Conservation (phyloP, 2,329 filamentous ascomycete species). For the Hypocreales sp. region DNA sequence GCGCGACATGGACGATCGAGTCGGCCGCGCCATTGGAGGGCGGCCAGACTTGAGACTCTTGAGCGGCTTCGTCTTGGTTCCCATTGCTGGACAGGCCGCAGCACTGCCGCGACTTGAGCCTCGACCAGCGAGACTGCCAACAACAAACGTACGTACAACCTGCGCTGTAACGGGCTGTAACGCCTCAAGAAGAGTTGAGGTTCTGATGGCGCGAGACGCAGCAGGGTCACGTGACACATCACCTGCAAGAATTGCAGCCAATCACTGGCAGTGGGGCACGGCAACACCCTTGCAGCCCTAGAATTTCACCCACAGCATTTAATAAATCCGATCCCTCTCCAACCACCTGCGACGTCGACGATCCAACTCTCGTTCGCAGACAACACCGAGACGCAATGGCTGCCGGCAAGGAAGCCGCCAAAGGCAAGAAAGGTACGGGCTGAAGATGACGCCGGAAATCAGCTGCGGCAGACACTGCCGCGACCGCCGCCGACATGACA, state of each 20-base stretch:
- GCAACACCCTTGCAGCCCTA: constrained; percentile 8
- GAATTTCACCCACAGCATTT: constrained; percentile 9
- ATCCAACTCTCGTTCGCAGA: too few species aligned
- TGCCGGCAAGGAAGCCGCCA: constrained; percentile 17
- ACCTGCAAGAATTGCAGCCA: too few species aligned
- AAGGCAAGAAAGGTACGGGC: constrained; percentile 34
- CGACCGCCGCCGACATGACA: constrained; percentile 3
- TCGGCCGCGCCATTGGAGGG: constrained; percentile 36
- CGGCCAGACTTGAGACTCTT: constrained; percentile 34
- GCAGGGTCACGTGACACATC: too few species aligned
- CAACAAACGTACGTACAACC: too few species aligned
- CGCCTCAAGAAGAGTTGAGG: too few species aligned
- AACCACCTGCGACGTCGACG: too few species aligned
- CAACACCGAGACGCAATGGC: constrained; percentile 17
- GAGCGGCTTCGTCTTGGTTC: constrained; percentile 24
- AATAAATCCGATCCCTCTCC: too few species aligned
- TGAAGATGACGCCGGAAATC: constrained; percentile 15
- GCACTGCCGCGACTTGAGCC: too few species aligned
- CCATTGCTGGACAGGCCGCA: constrained; percentile 28
- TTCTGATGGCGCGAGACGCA: too few species aligned
- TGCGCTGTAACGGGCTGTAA: too few species aligned
- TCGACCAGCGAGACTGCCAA: too few species aligned
- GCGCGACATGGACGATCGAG: constrained; percentile 44
- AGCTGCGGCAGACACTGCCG: too few species aligned
- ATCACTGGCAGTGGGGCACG: neutral